These are phyloP conservation scores for Cordyceps farinosa DNA, from an alignment of 2,329 filamentous ascomycete genomes.

Conservation along the genomic window DNA sequence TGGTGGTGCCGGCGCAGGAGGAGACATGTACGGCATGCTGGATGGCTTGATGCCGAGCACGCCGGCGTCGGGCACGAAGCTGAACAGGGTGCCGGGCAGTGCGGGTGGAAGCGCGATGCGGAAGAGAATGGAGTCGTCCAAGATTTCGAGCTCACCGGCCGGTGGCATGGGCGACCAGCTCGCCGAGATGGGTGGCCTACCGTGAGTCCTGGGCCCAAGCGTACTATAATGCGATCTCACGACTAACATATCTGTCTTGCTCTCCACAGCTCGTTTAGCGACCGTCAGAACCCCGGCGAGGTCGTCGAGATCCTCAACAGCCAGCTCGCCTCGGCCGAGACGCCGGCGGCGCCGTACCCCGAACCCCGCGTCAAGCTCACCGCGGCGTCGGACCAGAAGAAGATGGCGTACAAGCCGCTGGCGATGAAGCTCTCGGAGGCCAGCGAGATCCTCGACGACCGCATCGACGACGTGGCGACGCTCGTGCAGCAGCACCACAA, in stretches of 20 bases:
- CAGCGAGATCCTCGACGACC: conserved; percentile 89
- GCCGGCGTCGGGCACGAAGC: conserved; percentile 43
- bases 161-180: conserved; percentile 33
- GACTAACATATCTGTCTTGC: conserved; percentile 15
- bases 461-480: conserved; percentile 84
- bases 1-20: conserved; percentile 46
- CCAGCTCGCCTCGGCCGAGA: conserved; percentile 63
- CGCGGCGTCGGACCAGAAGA: conserved; percentile 83
- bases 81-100: conserved; percentile 32
- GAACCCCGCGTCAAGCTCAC: conserved; percentile 81
- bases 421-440: conserved; percentile 92
- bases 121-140: conserved; percentile 31
- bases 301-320: conserved; percentile 79
- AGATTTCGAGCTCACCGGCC: conserved; percentile 33
- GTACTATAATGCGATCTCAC: not conserved
- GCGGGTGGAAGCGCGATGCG: conserved; percentile 29
- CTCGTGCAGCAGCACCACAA: conserved; percentile 70
- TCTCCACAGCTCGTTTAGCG: conserved; percentile 53
- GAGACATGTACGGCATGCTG: conserved; percentile 82
- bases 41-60: conserved; percentile 67
- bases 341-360: conserved; percentile 66
- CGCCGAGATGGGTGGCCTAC: conserved; percentile 28
- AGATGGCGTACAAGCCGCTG: conserved; percentile 87
- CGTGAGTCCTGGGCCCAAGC: conserved; percentile 25
- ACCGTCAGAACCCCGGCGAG: conserved; percentile 76